phyloP scores from a whole-genome alignment of 257 asterid species.

The Ligustrum vulgare region DNA sequence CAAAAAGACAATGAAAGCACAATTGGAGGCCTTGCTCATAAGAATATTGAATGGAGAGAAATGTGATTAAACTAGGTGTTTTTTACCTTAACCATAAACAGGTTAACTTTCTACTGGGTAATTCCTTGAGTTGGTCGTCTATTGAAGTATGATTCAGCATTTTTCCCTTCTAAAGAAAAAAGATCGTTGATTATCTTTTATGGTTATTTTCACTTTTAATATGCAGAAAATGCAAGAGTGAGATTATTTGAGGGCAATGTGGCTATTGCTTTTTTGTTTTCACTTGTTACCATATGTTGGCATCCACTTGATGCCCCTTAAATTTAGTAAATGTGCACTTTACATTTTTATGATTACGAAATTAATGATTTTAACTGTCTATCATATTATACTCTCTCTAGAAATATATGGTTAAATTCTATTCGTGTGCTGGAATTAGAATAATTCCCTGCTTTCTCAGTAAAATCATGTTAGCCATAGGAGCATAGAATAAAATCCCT shows the following conservation, averaged over 20 bases:
- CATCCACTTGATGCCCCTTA: background rate
- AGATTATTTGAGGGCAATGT: background rate
- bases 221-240: background rate
- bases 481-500: background rate
- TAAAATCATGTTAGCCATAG: background rate
- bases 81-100: background rate
- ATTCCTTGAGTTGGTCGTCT: background rate
- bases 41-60: background rate
- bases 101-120: background rate
- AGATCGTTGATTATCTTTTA: background rate
- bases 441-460: background rate
- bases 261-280: background rate
- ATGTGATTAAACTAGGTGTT: background rate
- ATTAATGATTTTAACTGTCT: background rate
- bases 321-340: background rate
- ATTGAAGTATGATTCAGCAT: background rate
- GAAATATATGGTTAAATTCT: background rate
- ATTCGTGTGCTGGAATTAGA: background rate
- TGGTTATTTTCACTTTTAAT: background rate
- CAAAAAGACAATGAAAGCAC: background rate
- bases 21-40: background rate
- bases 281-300: background rate
- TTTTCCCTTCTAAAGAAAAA: background rate
- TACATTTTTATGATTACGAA: background rate
- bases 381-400: background rate